Evolutionary conservation across 441 rosid species (phyloP).

Genomic region (Daphne laureola): DNA sequence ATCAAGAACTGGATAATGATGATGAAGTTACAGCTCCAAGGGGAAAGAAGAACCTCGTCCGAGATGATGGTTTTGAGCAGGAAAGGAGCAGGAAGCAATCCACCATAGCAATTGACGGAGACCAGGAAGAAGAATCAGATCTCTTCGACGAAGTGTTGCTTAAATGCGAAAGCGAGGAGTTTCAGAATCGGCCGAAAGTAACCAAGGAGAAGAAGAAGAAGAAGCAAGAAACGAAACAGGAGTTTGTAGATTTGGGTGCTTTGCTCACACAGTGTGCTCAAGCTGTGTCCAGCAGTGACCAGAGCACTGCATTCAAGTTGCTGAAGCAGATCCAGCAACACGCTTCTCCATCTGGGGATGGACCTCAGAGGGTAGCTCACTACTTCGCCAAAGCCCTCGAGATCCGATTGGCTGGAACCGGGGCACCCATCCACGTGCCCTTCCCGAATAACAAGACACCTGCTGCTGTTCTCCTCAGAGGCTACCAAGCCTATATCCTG

Average conservation of each 20-base stretch:
- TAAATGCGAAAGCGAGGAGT: constrained; percentile 18
- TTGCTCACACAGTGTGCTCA: constrained; percentile 74
- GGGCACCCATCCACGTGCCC: constrained; percentile 29
- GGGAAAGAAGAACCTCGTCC: constrained; percentile 37
- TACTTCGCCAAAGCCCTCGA: constrained; percentile 71
- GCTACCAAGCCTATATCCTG: constrained; percentile 40
- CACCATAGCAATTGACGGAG: constrained; percentile 29
- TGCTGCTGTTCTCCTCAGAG: constrained; percentile 59
- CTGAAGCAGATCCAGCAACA: constrained; percentile 64
- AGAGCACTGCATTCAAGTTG: constrained; percentile 46
- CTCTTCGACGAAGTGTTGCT: constrained; percentile 60
- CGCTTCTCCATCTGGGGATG: constrained; percentile 57
- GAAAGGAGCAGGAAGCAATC: constrained; percentile 51
- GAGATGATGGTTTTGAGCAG: constrained; percentile 36
- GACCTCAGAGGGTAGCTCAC: constrained; percentile 62
- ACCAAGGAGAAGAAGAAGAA: constrained; percentile 26
- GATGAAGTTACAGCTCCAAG: constrained; percentile 6
- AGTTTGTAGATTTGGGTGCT: constrained; percentile 59
- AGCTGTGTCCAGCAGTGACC: constrained; percentile 62
- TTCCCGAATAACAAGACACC: constrained; percentile 28
- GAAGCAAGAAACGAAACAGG: constrained; percentile 15
- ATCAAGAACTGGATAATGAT: constrained; percentile 7
- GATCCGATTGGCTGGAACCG: constrained; percentile 59
- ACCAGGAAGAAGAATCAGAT: constrained; percentile 38
- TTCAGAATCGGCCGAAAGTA: constrained; percentile 1